Percentiles rank a stretch among this genome's conserved stretches.
Evolutionary conservation across 2,329 filamentous ascomycete species (phyloP).

Genomic region (Pyricularia sp.): DNA sequence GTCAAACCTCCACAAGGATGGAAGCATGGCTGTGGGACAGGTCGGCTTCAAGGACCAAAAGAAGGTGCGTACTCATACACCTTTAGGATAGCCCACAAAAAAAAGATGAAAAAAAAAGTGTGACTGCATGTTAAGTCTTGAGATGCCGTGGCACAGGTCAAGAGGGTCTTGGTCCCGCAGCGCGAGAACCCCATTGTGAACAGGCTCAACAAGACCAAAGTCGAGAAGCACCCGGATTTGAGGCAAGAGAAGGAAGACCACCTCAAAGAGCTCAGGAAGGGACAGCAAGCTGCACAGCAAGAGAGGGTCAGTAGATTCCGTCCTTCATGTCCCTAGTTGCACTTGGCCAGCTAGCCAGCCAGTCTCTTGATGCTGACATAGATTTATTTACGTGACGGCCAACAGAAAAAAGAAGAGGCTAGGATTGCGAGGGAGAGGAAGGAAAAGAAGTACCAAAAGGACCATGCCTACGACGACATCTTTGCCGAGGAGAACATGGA

Average conservation of each 20-base stretch:
- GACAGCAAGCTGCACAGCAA: constrained; percentile 54
- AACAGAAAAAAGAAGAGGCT: constrained; percentile 72
- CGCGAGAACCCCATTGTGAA: constrained; percentile 90
- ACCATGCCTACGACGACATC: constrained; percentile 94
- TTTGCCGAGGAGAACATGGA: constrained; percentile 77
- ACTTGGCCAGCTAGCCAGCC: background rate
- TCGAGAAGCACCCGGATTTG: constrained; percentile 80
- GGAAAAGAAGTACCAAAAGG: constrained; percentile 87
- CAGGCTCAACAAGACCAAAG: constrained; percentile 93
- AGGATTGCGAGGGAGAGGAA: constrained; percentile 68
- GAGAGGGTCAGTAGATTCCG: constrained; percentile 43
- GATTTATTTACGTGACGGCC: background rate
- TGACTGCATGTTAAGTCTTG: constrained; percentile 19
- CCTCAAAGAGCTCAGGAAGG: constrained; percentile 60
- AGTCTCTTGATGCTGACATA: constrained; percentile 5
- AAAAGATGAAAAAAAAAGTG: too few relatives aligned
- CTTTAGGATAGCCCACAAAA: constrained; percentile 1
- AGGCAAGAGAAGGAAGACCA: constrained; percentile 72
- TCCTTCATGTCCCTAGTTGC: background rate
- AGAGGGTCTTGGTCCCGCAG: constrained; percentile 67
- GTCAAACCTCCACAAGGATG: constrained; percentile 89
- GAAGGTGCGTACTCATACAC: constrained; percentile 27
- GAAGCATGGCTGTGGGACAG: constrained; percentile 90
- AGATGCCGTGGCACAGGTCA: constrained; percentile 37
- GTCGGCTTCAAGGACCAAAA: constrained; percentile 89